A percentile compares a stretch with the other conserved stretches of the same genome.
Conservation (phyloP, 2,329 filamentous ascomycete genomes). For the Diaporthe citriasiana region DNA sequence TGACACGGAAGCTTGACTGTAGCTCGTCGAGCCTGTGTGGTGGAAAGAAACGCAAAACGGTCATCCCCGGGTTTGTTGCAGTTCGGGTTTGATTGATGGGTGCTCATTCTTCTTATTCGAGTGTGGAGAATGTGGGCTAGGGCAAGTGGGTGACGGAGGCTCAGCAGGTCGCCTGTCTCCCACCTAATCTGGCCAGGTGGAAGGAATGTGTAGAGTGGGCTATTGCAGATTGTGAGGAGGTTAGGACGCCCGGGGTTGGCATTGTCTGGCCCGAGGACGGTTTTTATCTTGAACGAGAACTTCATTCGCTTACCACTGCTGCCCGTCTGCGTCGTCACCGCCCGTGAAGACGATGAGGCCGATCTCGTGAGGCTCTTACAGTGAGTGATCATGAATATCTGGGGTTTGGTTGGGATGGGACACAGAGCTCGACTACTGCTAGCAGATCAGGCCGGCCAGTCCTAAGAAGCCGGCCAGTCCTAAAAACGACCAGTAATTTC, state of each 20-base stretch:
- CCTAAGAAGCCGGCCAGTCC: no score
- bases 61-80: constrained; percentile 31
- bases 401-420: not conserved
- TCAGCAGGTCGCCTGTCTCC: not conserved
- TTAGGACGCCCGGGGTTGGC: constrained; percentile 16
- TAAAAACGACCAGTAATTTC: no score
- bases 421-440: no score
- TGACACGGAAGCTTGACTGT: not conserved
- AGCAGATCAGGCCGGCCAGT: no score
- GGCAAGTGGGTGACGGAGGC: not conserved
- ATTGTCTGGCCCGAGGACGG: not conserved
- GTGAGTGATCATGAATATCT: not conserved
- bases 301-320: not conserved
- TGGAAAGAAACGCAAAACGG: constrained; percentile 1
- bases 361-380: not conserved
- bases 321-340: no score
- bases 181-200: not conserved
- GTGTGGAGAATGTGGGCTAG: not conserved
- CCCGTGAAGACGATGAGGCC: not conserved
- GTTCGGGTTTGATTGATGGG: constrained; percentile 27
- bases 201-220: constrained; percentile 25
- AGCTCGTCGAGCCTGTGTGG: not conserved
- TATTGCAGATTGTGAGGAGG: constrained; percentile 31
- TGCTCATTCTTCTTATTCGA: constrained; percentile 21
- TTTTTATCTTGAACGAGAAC: constrained; percentile 12